Evolutionary conservation across 2,329 filamentous ascomycete species (phyloP).

Genomic region (Cladobotryum mycophilum): DNA sequence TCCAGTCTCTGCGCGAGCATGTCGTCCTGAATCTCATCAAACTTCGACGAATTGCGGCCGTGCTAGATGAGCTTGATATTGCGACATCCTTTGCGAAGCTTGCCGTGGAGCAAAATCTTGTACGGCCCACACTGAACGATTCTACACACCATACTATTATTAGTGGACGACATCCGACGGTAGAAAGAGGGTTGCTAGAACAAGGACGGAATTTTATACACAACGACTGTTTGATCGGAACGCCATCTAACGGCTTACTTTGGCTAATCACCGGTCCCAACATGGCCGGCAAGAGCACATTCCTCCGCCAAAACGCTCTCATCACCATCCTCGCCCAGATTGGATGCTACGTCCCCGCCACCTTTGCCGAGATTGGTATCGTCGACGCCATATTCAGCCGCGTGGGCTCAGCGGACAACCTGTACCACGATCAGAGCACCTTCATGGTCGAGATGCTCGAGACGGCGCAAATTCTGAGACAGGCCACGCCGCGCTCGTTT

Average conservation of each 20-base stretch:
- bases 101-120: slow-evolving; percentile 66
- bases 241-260: slow-evolving; percentile 55
- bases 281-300: slow-evolving; percentile 97
- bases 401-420: slow-evolving; percentile 86
- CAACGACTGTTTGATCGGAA: slow-evolving; percentile 82
- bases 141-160: slow-evolving; percentile 66
- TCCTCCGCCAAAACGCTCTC: slow-evolving; percentile 88
- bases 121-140: slow-evolving; percentile 65
- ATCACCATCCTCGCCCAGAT: slow-evolving; percentile 91
- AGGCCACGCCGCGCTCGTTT: slow-evolving; percentile 77
- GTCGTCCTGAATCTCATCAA: slow-evolving; percentile 80
- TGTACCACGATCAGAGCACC: slow-evolving; percentile 92
- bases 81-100: slow-evolving; percentile 77
- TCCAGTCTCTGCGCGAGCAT: slow-evolving; percentile 63
- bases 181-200: slow-evolving; percentile 73
- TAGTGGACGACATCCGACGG: slow-evolving; percentile 85
- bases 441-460: slow-evolving; percentile 99
- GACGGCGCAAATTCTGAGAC: slow-evolving; percentile 80
- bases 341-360: slow-evolving; percentile 86
- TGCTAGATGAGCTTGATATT: slow-evolving; percentile 90
- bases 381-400: slow-evolving; percentile 96
- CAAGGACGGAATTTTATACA: slow-evolving; percentile 76
- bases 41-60: slow-evolving; percentile 80
- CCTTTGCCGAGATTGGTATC: slow-evolving; percentile 77
- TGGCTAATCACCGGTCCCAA: slow-evolving; percentile 79